Evolutionary conservation across 805 yeast species (phyloP).

Genomic region (Saccharomycopsis selenospora): DNA sequence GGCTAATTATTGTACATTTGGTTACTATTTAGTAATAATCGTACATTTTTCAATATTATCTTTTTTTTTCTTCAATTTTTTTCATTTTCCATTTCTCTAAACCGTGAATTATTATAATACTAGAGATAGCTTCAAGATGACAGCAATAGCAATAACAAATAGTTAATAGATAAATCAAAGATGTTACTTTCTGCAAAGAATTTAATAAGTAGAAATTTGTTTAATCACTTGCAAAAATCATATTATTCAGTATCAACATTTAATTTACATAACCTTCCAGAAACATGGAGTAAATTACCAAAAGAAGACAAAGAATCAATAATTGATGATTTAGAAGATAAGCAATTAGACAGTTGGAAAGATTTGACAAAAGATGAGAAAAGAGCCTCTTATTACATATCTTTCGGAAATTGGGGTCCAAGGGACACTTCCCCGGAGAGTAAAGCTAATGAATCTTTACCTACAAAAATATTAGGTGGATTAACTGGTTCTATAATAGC

Average conservation of each 20-base stretch:
- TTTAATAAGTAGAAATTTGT: too few species aligned
- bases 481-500: constrained; percentile 11
- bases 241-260: constrained; percentile 10
- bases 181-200: too few species aligned
- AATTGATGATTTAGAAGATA: constrained; percentile 31
- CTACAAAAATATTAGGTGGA: constrained; percentile 9
- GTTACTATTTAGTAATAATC: too few species aligned
- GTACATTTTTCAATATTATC: too few species aligned
- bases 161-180: too few species aligned
- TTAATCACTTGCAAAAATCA: constrained; percentile 1
- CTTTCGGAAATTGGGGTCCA: constrained; percentile 61
- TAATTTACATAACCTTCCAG: constrained; percentile 27
- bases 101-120: too few species aligned
- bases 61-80: too few species aligned
- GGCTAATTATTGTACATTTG: too few species aligned
- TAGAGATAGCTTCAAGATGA: too few species aligned
- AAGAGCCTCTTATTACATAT: constrained; percentile 50
- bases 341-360: constrained; percentile 33
- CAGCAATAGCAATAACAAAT: too few species aligned
- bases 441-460: neutral
- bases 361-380: constrained; percentile 43
- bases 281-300: constrained; percentile 30
- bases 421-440: constrained; percentile 33
- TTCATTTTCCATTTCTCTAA: too few species aligned
- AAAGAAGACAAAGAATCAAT: constrained; percentile 32